Conservation (phyloP, 768 basidiomycete genomes). For the Cantharellus anzutake region DNA sequence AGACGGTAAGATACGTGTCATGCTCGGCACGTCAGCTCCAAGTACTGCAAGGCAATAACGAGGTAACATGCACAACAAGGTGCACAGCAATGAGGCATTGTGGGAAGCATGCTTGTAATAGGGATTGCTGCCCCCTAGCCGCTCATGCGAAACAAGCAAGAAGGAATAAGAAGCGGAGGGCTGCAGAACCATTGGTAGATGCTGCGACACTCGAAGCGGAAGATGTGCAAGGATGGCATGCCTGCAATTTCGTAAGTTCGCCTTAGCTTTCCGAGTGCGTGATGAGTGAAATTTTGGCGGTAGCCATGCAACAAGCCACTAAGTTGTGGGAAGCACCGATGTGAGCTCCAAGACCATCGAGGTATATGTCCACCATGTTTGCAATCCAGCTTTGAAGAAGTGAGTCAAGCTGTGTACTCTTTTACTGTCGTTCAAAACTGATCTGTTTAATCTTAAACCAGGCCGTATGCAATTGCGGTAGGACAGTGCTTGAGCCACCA, state of each 20-base stretch:
- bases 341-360: constrained; percentile 63
- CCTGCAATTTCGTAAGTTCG: constrained; percentile 45
- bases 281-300: no score
- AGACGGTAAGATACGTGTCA: constrained; percentile 31
- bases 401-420: constrained; percentile 15
- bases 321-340: constrained; percentile 21
- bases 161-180: constrained; percentile 46
- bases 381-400: constrained; percentile 84
- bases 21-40: constrained; percentile 31
- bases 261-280: no score
- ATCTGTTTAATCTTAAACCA: constrained; percentile 13
- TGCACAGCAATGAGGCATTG: constrained; percentile 67
- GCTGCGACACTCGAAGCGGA: constrained; percentile 21
- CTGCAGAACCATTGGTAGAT: constrained; percentile 10
- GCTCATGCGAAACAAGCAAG: constrained; percentile 25
- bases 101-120: constrained; percentile 68
- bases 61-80: constrained; percentile 61
- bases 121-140: constrained; percentile 80
- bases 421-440: background rate
- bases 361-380: constrained; percentile 71
- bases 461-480: constrained; percentile 66
- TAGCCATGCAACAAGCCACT: constrained; percentile 14
- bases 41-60: constrained; percentile 14
- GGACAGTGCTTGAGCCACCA: constrained; percentile 77
- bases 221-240: constrained; percentile 53